phyloP scores from a whole-genome alignment of 208 protist genomes.

The Trypanosomatidae sp. region DNA sequence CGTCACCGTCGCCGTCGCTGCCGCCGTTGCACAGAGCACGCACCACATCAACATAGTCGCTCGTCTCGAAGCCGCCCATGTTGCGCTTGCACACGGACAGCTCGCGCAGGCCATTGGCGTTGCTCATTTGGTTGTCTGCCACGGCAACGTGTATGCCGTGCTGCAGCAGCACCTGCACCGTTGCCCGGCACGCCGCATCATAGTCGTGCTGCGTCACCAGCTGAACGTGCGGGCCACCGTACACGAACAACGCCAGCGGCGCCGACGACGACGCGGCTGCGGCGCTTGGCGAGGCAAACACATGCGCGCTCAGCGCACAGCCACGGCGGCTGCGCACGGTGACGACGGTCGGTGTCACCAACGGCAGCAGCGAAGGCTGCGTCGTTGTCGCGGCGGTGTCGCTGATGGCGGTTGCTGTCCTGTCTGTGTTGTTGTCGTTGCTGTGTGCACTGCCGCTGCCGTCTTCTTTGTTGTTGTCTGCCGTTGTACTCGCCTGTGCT shows the following conservation, averaged over 20 bases:
- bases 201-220: constrained; percentile 61
- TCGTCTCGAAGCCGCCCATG: constrained; percentile 74
- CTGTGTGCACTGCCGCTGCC: no score
- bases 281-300: constrained; percentile 26
- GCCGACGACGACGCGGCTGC: constrained; percentile 4
- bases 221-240: constrained; percentile 83
- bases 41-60: constrained; percentile 68
- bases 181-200: constrained; percentile 16
- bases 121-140: constrained; percentile 80
- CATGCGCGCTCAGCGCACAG: constrained; percentile 42
- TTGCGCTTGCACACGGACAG: constrained; percentile 73
- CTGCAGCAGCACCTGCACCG: constrained; percentile 47
- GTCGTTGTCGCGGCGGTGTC: constrained; percentile 1
- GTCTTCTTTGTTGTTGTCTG: no score
- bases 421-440: not conserved
- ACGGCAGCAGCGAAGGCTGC: constrained; percentile 7
- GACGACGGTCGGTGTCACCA: constrained; percentile 29
- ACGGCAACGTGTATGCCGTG: constrained; percentile 68
- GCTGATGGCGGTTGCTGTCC: not conserved
- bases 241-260: constrained; percentile 69
- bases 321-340: constrained; percentile 54
- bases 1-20: no score
- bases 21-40: constrained; percentile 27
- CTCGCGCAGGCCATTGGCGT: constrained; percentile 62
- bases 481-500: no score